Conservation (phyloP, 768 basidiomycete species). For the Glaciozyma antarctica region DNA sequence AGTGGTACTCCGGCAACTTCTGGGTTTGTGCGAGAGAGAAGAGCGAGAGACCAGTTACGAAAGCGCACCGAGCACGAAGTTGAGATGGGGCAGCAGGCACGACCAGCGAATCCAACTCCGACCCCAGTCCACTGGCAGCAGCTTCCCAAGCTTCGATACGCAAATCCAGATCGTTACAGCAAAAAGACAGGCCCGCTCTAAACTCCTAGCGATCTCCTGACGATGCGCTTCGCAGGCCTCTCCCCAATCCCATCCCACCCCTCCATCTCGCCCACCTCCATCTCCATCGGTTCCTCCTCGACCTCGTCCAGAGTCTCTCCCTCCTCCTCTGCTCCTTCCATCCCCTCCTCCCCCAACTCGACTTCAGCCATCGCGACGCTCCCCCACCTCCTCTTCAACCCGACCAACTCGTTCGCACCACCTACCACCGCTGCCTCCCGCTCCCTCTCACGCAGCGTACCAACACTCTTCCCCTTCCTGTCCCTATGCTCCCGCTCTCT, state of each 20-base stretch:
- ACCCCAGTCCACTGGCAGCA: too few species aligned
- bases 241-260: slow-evolving; percentile 16
- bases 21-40: too few species aligned
- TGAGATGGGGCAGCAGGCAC: too few species aligned
- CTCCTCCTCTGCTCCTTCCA: background rate
- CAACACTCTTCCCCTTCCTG: background rate
- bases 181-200: too few species aligned
- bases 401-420: background rate
- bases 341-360: background rate
- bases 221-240: too few species aligned
- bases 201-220: too few species aligned
- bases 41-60: too few species aligned
- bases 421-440: background rate
- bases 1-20: too few species aligned
- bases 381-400: slow-evolving; percentile 1
- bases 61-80: too few species aligned
- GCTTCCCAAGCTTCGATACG: too few species aligned
- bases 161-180: too few species aligned
- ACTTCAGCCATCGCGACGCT: slow-evolving; percentile 2
- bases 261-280: slow-evolving; percentile 24
- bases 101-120: too few species aligned
- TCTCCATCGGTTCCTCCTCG: slow-evolving; percentile 19
- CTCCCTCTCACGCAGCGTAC: background rate
- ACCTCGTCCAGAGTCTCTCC: background rate
- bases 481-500: slow-evolving; percentile 1